These are phyloP conservation scores for Vigna trinervia DNA, from an alignment of 306 rosid genomes.

Conservation along the genomic window DNA sequence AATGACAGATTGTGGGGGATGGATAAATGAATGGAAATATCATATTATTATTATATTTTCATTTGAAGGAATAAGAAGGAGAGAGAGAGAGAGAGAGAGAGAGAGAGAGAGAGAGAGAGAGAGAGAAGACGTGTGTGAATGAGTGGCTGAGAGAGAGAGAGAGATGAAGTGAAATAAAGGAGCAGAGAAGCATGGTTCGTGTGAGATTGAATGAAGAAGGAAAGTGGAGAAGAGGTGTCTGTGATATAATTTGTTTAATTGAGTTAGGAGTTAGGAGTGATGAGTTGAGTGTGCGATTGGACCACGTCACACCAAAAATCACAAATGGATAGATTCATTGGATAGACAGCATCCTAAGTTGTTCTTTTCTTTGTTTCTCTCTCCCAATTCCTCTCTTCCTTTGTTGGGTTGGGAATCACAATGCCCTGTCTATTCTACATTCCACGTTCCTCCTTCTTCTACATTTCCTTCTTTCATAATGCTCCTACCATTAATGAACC, in stretches of 20 bases:
- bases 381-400: too few species aligned
- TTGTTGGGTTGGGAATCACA: too few species aligned
- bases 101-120: too few species aligned
- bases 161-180: neutral
- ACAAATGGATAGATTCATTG: constrained; percentile 57
- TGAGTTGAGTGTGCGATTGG: constrained; percentile 51
- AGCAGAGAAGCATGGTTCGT: neutral
- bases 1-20: constrained; percentile 5
- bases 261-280: neutral
- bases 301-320: constrained; percentile 78
- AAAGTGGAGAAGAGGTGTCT: neutral
- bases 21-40: neutral
- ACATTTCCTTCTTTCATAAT: too few species aligned
- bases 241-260: too few species aligned
- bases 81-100: neutral
- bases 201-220: neutral
- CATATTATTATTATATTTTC: neutral
- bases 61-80: neutral
- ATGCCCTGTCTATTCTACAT: too few species aligned
- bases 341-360: neutral
- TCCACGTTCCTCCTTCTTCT: too few species aligned
- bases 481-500: too few species aligned
- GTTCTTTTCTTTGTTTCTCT: too few species aligned
- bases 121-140: neutral
- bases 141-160: too few species aligned